Evolutionary conservation across 2,329 filamentous ascomycete species (phyloP), one percentile per base, ranked within the genome.

Genomic region (Penicillium occitanis): DNA sequence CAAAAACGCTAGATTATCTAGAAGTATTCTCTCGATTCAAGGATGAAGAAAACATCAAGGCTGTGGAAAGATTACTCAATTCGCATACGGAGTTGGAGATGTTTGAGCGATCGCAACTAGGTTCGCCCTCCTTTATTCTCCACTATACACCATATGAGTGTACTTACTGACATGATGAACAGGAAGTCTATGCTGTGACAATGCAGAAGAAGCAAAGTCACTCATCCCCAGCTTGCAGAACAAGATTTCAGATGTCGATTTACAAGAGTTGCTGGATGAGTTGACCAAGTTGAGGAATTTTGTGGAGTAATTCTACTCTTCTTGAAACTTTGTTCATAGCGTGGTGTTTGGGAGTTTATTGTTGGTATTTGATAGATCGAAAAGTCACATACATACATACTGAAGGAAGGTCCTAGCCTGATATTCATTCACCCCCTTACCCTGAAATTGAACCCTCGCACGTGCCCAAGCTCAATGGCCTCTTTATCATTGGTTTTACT

Each of bases 11-110:
- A 70, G 92, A 93, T 75, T 98, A 99, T 80, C 88, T 98, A 63
- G 93, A 97, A 73, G 89, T 93, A 69, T 99, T 99, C 80, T 91
- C 93, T 19, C 91, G 95, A 42, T 98, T 98, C 86, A 96, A 97
- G 82, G 89, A 93, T 73, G 93, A 94, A 78, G 92, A 96, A 78
- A 95, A 95, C 71, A 91, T 97, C 75, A 91, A 97, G 81, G 91
- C 92, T n/a, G 92, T 98, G 37, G 93, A 96, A 80, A 88, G 92
- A 67, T 83, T 97, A 72, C 85, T 97, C 69, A 91, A 91, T 71
- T 87, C 90, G 66, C 90, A 92, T 75, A 80, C 78, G 30, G 88
- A 92, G 76, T 83, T 99, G 72, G 91, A 92, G 74, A 91, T 93
- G 77, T 98, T 98, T 77, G 95, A 99, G 85, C 88, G 92, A 73